Base-by-base conservation (phyloP, 768 basidiomycete species). In the Tulasnella sp. region DNA sequence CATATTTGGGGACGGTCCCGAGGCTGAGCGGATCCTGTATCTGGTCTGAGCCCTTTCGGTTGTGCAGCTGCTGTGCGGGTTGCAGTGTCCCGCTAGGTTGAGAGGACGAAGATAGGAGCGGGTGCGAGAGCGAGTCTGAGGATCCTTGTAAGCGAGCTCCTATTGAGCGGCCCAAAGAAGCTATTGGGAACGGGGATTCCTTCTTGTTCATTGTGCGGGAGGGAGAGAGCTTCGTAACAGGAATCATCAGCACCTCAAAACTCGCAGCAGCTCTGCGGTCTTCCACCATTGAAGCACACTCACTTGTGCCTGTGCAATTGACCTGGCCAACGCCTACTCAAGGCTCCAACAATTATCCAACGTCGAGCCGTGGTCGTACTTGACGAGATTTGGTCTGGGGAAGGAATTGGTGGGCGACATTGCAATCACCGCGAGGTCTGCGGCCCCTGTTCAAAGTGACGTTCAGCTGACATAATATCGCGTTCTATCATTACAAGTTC, bases 1-100 rank as follows among this genome's bases (percentile, higher is more conserved):
- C 88, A 84, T 94, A 94, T 79, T 87, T 87, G 15, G 89, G 86
- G 4, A 83, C 80, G 10, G 83, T 72, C 7, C 82, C 39, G n/a
- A 46, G 77, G 70, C 76, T 78, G 73, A 55, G 79, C 77, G 67
- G 74, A 40, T 75, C 74, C 55, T 29, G 74, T 55, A 75, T 67
- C 29, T 55, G 48, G 37, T 75, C 74, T 20, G 74, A 75, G 57
- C 44, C 35, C 48, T 51, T 44, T 35, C 74, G 46, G 18, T 29
- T 35, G 55, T 55, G 74, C 57, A 57, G 74, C 37, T 32, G 57
- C 55, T 74, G 73, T 29, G 42, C 42, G 15, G 74, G 55, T 37
- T 26, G 55, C 6, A 75, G 42, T 9, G 70, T 71, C 37, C 26
- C 42, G 35, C 46, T 67, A 48, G 37, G 48, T 23, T 75, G 74